Percentiles rank a stretch among this genome's conserved stretches.
Evolutionary conservation across 2,329 filamentous ascomycete species (phyloP).

Genomic region (Colletotrichum plurivorum): DNA sequence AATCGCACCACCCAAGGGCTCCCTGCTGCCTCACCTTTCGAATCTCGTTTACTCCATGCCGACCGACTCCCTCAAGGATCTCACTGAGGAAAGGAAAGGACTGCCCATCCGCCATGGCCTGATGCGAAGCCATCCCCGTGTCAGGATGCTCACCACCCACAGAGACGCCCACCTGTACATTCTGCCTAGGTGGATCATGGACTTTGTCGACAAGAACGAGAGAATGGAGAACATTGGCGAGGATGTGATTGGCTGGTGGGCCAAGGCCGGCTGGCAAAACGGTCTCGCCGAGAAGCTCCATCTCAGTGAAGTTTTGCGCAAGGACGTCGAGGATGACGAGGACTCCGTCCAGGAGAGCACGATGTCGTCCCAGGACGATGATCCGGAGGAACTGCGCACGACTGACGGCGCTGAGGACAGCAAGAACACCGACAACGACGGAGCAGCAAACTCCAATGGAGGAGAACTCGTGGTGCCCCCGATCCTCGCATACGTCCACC

Average conservation of each 20-base stretch:
- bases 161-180: slow-evolving; percentile 96
- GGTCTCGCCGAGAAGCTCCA: slow-evolving; percentile 85
- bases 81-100: slow-evolving; percentile 80
- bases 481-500: slow-evolving; percentile 87
- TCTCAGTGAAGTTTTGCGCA: slow-evolving; percentile 75
- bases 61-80: slow-evolving; percentile 89
- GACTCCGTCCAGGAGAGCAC: slow-evolving; percentile 48
- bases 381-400: slow-evolving; percentile 41
- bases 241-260: slow-evolving; percentile 95
- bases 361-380: slow-evolving; percentile 44
- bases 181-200: slow-evolving; percentile 91
- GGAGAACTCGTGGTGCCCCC: slow-evolving; percentile 69
- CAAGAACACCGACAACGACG: slow-evolving; percentile 27
- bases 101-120: slow-evolving; percentile 83
- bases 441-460: slow-evolving; percentile 44
- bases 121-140: slow-evolving; percentile 79
- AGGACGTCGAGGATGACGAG: slow-evolving; percentile 56
- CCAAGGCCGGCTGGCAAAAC: slow-evolving; percentile 91
- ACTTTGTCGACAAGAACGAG: slow-evolving; percentile 85
- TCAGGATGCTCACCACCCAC: slow-evolving; percentile 86
- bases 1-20: slow-evolving; percentile 62
- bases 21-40: slow-evolving; percentile 77
- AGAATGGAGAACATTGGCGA: slow-evolving; percentile 90
- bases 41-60: slow-evolving; percentile 89
- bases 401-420: slow-evolving; percentile 10